These are phyloP conservation scores for Aspergillus piperis DNA, from an alignment of 2,329 filamentous ascomycete genomes.

Conservation along the genomic window DNA sequence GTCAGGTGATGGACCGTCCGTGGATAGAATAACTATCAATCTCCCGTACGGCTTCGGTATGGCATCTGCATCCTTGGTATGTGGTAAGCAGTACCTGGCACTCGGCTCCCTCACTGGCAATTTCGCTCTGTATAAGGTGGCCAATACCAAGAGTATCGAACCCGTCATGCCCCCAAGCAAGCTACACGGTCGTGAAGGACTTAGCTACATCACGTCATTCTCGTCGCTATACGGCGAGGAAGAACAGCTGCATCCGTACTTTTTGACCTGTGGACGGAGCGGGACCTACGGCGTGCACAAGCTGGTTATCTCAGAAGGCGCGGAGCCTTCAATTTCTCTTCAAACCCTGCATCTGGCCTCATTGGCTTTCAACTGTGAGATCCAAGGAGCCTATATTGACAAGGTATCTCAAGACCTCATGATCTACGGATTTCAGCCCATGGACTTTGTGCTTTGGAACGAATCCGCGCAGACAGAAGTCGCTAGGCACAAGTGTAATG, in stretches of 20 bases:
- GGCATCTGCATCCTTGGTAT: conserved; percentile 50
- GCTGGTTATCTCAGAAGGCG: conserved; percentile 20
- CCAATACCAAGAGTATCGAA: conserved; percentile 19
- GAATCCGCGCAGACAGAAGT: conserved; percentile 69
- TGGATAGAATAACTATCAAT: conserved; percentile 26
- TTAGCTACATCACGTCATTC: conserved; percentile 62
- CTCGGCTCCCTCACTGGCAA: conserved; percentile 60
- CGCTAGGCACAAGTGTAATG: conserved; percentile 76
- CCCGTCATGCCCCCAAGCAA: conserved; percentile 29
- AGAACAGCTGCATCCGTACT: conserved; percentile 31
- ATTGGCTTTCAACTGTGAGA: conserved; percentile 71
- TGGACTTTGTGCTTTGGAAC: conserved; percentile 80
- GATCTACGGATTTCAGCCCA: conserved; percentile 79
- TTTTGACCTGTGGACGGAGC: conserved; percentile 75
- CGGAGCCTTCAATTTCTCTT: conserved; percentile 38
- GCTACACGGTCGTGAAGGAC: conserved; percentile 60
- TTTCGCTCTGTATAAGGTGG: conserved; percentile 50
- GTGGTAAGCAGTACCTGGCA: conserved; percentile 39
- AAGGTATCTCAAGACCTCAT: conserved; percentile 58
- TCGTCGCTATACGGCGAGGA: conserved; percentile 16
- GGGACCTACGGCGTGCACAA: conserved; percentile 70
- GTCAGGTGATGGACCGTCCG: conserved; percentile 41
- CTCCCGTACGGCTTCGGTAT: conserved; percentile 52
- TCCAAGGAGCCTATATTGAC: conserved; percentile 71
- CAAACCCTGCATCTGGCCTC: conserved; percentile 66